Evolutionary conservation across 768 basidiomycete species (phyloP), one percentile per base, ranked within the genome.

Genomic region (Termitomyces sp.): DNA sequence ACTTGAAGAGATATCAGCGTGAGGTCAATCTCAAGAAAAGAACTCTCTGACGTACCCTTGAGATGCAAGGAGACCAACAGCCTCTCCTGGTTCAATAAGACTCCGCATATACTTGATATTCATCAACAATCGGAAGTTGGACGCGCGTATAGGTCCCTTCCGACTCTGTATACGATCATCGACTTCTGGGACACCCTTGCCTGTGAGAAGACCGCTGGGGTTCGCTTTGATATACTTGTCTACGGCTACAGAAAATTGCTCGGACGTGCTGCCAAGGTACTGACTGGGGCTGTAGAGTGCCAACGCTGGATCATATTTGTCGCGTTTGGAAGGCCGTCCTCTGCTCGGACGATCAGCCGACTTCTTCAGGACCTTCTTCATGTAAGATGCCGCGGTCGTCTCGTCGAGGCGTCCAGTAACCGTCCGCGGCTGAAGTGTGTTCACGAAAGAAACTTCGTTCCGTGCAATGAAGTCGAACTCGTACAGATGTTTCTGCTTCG

Each of bases 1-100:
- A 74, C 97, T 98, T 58, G 8, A 50, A n/a, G 52, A 53, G 10
- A 44, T 43, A 61, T 54, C 16, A 53, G 27, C n/a, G 6, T 23
- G 17, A 27, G 17, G 40, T 43, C 10, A 10, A 16, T 34, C 35
- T 21, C 7, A n/a, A n/a, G 10, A n/a, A 12, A 16, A 23, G 32
- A 8, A 8, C 21, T 17, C 40, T 12, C 8, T 32, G 27, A 76
- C 83, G 61, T 71, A 95, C 96, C 95, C 93, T 78, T 99, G 97
- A 17, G 96, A 96, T 11, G 97, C 97, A 46, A 99, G 77, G 45
- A 98, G 71, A 40, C 97, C 97, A 32, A 99, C 96, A n/a, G 97
- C 95, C 74, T 99, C 97, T 60, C 97, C 97, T 5, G 97, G 95
- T 58, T 99, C 97, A 3, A 95, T 92, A 53, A 99, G 74, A 69